These are phyloP conservation scores for Backusella macrospora DNA, from an alignment of 192 early-diverging fungal species.

Conservation along the genomic window DNA sequence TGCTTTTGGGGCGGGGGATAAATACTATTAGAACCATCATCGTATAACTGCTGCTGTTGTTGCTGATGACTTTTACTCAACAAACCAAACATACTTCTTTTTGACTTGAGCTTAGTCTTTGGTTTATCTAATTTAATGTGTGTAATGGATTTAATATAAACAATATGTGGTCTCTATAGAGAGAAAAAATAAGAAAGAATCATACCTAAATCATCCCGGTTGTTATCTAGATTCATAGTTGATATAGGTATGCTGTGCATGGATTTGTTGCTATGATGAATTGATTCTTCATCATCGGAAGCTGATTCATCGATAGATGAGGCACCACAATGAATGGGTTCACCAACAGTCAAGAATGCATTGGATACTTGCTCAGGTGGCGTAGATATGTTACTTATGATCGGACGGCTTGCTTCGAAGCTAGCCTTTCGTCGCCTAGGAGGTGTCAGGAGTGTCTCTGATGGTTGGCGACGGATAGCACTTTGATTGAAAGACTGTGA, in stretches of 20 bases:
- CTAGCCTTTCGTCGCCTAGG: slow-evolving; percentile 17
- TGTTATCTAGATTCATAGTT: slow-evolving; percentile 7
- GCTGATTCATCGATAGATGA: slow-evolving; percentile 17
- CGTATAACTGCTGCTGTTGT: slow-evolving; percentile 7
- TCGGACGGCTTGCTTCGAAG: background rate
- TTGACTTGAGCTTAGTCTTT: background rate
- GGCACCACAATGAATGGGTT: background rate
- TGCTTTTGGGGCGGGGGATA: slow-evolving; percentile 23
- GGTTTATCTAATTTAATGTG: slow-evolving; percentile 2
- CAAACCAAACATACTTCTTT: slow-evolving; percentile 19
- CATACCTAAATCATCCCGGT: background rate
- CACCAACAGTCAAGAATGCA: background rate
- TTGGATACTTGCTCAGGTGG: slow-evolving; percentile 2
- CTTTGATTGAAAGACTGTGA: slow-evolving; percentile 2
- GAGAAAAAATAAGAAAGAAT: background rate
- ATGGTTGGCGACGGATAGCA: slow-evolving; percentile 17
- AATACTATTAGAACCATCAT: slow-evolving; percentile 13
- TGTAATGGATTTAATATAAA: too few species aligned
- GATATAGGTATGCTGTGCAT: background rate
- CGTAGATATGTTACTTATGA: background rate
- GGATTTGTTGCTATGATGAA: background rate
- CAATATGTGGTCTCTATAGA: too few species aligned
- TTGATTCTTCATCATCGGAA: slow-evolving; percentile 2
- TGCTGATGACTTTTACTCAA: background rate
- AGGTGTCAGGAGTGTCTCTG: background rate